A percentile compares a stretch with the other conserved stretches of the same genome.
phyloP scores from a whole-genome alignment of 768 basidiomycete species.

The Cystobasidium ongulense region DNA sequence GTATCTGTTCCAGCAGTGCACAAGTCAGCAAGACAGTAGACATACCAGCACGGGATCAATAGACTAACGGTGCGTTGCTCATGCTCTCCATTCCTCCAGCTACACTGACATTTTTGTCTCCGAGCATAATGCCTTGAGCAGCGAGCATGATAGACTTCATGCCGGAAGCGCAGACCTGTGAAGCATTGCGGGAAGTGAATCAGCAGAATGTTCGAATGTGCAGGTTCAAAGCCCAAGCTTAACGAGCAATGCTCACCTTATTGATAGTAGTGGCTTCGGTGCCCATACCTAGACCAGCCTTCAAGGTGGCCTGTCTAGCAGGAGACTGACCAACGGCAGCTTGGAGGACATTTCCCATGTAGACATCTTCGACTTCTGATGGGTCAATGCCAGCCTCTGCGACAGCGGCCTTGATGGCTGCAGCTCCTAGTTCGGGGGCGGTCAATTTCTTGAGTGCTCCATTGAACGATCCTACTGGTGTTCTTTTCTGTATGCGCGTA shows the following conservation, averaged over 20 bases:
- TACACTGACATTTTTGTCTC: constrained; percentile 74
- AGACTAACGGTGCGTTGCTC: constrained; percentile 90
- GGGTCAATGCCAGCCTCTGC: constrained; percentile 70
- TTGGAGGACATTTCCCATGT: constrained; percentile 95
- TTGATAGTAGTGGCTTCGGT: constrained; percentile 99
- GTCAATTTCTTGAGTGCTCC: constrained; percentile 79
- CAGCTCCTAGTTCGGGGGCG: constrained; percentile 78
- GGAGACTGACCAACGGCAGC: constrained; percentile 95
- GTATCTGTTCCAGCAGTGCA: constrained; percentile 43
- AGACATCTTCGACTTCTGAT: constrained; percentile 81
- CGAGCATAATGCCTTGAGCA: constrained; percentile 76
- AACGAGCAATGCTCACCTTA: constrained; percentile 51
- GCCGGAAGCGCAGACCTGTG: constrained; percentile 82
- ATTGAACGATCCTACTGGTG: constrained; percentile 86
- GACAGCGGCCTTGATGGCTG: constrained; percentile 84
- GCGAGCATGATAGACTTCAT: constrained; percentile 93
- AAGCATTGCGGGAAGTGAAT: background rate
- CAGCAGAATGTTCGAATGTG: no score
- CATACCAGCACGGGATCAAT: background rate
- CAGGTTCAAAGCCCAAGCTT: background rate
- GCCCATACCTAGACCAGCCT: constrained; percentile 67
- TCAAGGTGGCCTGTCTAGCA: constrained; percentile 93
- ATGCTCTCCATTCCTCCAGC: constrained; percentile 99
- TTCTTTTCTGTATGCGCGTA: constrained; percentile 50
- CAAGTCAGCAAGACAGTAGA: background rate